phyloP scores from a whole-genome alignment of 225 moss, liverwort and hornwort genomes.

The Bryum argenteum region DNA sequence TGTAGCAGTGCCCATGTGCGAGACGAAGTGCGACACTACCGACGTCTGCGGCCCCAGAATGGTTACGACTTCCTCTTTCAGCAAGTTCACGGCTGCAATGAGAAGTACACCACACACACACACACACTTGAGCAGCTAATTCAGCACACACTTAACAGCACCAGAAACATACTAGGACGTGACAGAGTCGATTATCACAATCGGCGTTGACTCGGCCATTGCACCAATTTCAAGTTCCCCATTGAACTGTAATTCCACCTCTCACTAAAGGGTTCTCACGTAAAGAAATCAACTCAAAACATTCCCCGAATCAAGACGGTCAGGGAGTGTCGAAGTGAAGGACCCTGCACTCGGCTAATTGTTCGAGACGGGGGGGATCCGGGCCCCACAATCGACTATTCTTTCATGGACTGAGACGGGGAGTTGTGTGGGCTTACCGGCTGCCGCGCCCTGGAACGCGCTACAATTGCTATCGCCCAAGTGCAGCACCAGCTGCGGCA shows the following conservation, averaged over 20 bases:
- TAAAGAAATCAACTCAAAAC: conserved; percentile 2
- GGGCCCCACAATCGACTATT: background rate
- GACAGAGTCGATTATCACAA: background rate
- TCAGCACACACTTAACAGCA: background rate
- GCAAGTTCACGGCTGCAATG: conserved; percentile 68
- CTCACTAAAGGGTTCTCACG: background rate
- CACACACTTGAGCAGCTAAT: background rate
- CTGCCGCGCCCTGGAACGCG: conserved; percentile 86
- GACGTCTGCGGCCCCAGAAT: conserved; percentile 90
- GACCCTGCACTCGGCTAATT: background rate
- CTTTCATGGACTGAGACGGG: background rate
- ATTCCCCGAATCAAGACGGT: background rate
- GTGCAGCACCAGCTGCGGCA: conserved; percentile 53
- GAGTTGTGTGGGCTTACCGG: conserved; percentile 42
- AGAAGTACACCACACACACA: background rate
- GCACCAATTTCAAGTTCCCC: background rate
- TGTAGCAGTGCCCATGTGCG: conserved; percentile 76
- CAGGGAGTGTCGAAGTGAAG: background rate
- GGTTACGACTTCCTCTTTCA: conserved; percentile 78
- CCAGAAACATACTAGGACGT: background rate
- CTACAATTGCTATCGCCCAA: conserved; percentile 71
- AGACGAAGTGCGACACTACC: conserved; percentile 73
- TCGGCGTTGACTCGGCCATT: background rate
- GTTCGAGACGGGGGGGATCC: background rate
- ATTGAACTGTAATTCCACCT: background rate